phyloP scores from a whole-genome alignment of 805 yeast species.

The Cyberlindnera nakhonratchasimensis region DNA sequence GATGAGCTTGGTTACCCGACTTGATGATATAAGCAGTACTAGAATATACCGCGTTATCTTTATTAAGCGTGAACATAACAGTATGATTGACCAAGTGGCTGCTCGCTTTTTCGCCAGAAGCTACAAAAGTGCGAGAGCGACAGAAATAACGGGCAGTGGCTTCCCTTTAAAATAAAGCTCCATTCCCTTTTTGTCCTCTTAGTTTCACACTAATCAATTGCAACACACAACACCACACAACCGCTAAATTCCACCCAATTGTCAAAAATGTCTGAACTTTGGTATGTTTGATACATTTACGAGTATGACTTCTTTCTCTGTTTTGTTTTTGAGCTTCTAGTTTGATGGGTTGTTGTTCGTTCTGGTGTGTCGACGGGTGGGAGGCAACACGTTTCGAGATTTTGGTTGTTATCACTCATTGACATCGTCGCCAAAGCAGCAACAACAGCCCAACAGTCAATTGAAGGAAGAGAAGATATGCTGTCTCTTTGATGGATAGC shows the following conservation, averaged over 20 bases:
- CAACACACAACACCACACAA: neutral
- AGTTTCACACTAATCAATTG: neutral
- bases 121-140: constrained; percentile 5
- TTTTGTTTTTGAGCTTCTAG: no score
- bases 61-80: constrained; percentile 5
- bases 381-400: constrained; percentile 6
- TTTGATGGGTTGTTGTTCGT: neutral
- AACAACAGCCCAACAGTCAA: neutral
- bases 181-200: neutral
- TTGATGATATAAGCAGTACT: constrained; percentile 1
- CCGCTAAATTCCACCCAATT: constrained; percentile 5
- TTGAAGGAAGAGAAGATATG: neutral
- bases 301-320: no score
- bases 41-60: constrained; percentile 4
- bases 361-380: neutral
- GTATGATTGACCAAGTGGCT: constrained; percentile 9
- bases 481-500: no score
- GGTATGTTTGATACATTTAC: no score
- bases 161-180: constrained; percentile 1
- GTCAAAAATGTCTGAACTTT: constrained; percentile 64
- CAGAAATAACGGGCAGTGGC: neutral
- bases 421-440: neutral
- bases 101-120: constrained; percentile 6
- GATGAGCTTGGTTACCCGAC: neutral
- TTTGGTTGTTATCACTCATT: neutral